phyloP scores from a whole-genome alignment of 345 rosid genomes.

The Lepidium africanum region DNA sequence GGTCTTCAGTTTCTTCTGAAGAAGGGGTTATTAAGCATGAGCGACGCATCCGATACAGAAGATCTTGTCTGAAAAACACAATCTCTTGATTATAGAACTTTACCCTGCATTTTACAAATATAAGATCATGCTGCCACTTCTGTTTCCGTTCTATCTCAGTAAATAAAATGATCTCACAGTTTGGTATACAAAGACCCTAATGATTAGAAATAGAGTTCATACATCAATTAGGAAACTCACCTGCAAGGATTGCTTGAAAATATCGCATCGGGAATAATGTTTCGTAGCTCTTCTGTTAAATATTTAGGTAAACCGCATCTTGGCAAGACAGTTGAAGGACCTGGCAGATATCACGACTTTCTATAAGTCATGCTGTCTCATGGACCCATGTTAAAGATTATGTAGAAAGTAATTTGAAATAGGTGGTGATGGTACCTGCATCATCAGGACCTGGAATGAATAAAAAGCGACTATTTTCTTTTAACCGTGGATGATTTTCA shows the following conservation, averaged over 20 bases:
- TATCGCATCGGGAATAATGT: conserved; percentile 63
- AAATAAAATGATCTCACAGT: background rate
- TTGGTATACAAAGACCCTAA: background rate
- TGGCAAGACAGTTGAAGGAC: conserved; percentile 84
- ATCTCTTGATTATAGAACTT: conserved; percentile 88
- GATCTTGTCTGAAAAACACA: conserved; percentile 82
- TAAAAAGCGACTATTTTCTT: conserved; percentile 66
- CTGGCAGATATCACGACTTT: conserved; percentile 33
- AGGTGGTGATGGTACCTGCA: conserved; percentile 48
- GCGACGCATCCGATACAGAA: conserved; percentile 85
- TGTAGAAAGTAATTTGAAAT: background rate
- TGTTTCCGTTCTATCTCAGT: background rate
- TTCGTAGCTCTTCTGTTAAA: conserved; percentile 66
- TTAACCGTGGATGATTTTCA: conserved; percentile 66
- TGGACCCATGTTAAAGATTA: background rate
- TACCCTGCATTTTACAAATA: conserved; percentile 44
- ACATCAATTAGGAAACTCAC: conserved; percentile 28
- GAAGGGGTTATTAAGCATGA: conserved; percentile 86
- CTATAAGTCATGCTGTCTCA: conserved; percentile 5
- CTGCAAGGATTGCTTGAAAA: conserved; percentile 97
- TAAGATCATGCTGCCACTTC: background rate
- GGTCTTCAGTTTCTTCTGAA: conserved; percentile 72
- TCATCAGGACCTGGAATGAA: conserved; percentile 94
- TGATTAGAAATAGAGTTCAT: background rate
- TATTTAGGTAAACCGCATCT: conserved; percentile 71